Percentiles rank a stretch among this genome's conserved stretches.
These are phyloP conservation scores for Cordyceps fumosorosea DNA, from an alignment of 2,329 filamentous ascomycete genomes.

Conservation along the genomic window DNA sequence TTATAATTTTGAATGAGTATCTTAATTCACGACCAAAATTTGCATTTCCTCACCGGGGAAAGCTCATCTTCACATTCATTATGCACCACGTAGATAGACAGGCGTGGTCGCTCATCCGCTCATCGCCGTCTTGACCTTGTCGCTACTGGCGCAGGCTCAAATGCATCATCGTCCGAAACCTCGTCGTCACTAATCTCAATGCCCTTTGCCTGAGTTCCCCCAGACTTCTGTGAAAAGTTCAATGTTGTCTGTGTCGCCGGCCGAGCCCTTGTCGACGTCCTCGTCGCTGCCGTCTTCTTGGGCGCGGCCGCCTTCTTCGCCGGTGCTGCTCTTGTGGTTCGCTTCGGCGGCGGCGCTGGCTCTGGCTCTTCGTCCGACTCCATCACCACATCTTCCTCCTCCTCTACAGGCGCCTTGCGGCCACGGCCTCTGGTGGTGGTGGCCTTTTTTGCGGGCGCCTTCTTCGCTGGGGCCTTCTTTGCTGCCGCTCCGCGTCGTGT, in stretches of 20 bases:
- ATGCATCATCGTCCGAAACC: slow-evolving; percentile 55
- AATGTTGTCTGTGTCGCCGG: slow-evolving; percentile 48
- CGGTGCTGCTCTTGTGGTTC: slow-evolving; percentile 12
- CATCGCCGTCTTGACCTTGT: slow-evolving; percentile 27
- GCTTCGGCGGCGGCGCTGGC: slow-evolving; percentile 23
- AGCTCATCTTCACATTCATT: slow-evolving; percentile 1
- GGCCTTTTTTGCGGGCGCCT: slow-evolving; percentile 30
- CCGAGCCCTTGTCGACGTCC: slow-evolving; percentile 22
- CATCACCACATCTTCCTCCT: slow-evolving; percentile 39
- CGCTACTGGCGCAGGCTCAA: slow-evolving; percentile 44
- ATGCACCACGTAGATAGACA: neutral
- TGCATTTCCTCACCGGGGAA: neutral
- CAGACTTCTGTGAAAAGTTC: slow-evolving; percentile 40
- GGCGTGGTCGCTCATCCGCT: neutral
- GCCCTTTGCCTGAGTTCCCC: slow-evolving; percentile 37
- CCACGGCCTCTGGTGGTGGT: slow-evolving; percentile 27
- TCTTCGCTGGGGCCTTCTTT: slow-evolving; percentile 40
- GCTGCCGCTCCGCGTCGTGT: slow-evolving; percentile 33
- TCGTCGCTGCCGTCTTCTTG: slow-evolving; percentile 18
- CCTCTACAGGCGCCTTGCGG: slow-evolving; percentile 22
- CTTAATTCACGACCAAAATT: neutral
- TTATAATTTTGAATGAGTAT: no score
- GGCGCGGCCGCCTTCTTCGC: slow-evolving; percentile 13
- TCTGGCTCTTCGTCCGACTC: slow-evolving; percentile 44
- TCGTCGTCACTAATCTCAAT: slow-evolving; percentile 60